Base-by-base conservation (phyloP, 2,329 filamentous ascomycete genomes). In the Colletotrichum eremochloae region DNA sequence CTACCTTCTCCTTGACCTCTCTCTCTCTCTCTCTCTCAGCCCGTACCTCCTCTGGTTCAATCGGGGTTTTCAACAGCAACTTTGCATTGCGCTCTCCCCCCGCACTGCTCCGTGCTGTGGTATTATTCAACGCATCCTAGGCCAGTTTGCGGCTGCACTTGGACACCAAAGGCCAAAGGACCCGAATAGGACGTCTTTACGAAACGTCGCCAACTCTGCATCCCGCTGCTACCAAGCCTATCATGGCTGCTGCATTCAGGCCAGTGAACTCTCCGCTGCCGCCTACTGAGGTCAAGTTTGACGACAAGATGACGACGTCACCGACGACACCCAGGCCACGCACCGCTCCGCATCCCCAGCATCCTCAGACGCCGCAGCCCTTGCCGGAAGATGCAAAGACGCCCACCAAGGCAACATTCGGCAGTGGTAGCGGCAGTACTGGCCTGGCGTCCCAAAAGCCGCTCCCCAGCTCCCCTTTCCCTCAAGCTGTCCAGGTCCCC, bases 391-490 rank as follows among this genome's bases (percentile, higher is more conserved):
- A 89, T 73, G 81, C 81, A 64, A 80, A 87, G 71, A 93, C 92
- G 2, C 92, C 92, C 0, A 93, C 92, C 36, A 87, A 89, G 79
- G 83, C 87, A 52, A 87, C 82, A 36, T 90, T 90, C 74, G 79
- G 78, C 70, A 62, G 50, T 31, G 50, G 63, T 12, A 61, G 58
- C 33, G 79, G 81, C 67, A 77, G 75, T 63, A 78, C 79, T 53
- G 69, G 69, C 24, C 76, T 86, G 68, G 79, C 84, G 15, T 82
- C 80, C 48, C 89, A 91, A 76, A 86, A 86, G 74, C 88, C 88
- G 5, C 82, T 89, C 29, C 89, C 88, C 11, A 82, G 82, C 7
- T 86, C 85, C 53, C 82, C 87, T 60, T 90, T 86, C 73, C 87
- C 85, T 24, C 84, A 86, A 74, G 84, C 83, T 52, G 83, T 86